These are phyloP conservation scores for Voacanga thouarsii DNA, from an alignment of 257 asterid species.

Conservation along the genomic window DNA sequence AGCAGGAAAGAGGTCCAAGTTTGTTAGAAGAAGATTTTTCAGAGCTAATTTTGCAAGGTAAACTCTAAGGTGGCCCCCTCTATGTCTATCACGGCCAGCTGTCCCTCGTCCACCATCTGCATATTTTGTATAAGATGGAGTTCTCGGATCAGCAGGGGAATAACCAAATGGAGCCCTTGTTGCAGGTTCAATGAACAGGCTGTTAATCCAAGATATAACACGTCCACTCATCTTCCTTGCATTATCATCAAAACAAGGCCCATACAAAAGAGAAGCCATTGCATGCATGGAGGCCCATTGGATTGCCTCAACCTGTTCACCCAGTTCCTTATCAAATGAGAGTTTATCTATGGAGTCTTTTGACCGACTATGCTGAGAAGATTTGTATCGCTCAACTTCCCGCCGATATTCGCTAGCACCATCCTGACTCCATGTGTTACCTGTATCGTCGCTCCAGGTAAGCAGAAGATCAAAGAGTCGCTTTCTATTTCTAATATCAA, in stretches of 20 bases:
- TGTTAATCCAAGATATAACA: slow-evolving; percentile 96
- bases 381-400: slow-evolving; percentile 98
- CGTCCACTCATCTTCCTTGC: slow-evolving; percentile 99
- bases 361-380: slow-evolving; percentile 89
- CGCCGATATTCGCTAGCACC: slow-evolving; percentile 92
- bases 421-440: slow-evolving; percentile 91
- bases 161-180: slow-evolving; percentile 96
- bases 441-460: slow-evolving; percentile 91
- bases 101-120: slow-evolving; percentile 82
- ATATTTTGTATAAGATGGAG: slow-evolving; percentile 84
- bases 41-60: slow-evolving; percentile 90
- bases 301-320: slow-evolving; percentile 97
- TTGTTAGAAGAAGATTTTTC: slow-evolving; percentile 91
- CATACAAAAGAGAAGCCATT: slow-evolving; percentile 96
- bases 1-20: slow-evolving; percentile 96
- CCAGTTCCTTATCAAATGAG: slow-evolving; percentile 88
- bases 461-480: slow-evolving; percentile 92
- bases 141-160: slow-evolving; percentile 99
- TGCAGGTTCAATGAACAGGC: slow-evolving; percentile 95
- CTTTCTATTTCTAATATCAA: slow-evolving; percentile 88
- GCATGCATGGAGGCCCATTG: slow-evolving; percentile 99
- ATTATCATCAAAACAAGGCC: slow-evolving; percentile 98
- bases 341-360: slow-evolving; percentile 92
- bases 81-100: slow-evolving; percentile 83
- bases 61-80: slow-evolving; percentile 93